Evolutionary conservation across 23 red algal species (phyloP).

Genomic region (Pyropia haitanensis): DNA sequence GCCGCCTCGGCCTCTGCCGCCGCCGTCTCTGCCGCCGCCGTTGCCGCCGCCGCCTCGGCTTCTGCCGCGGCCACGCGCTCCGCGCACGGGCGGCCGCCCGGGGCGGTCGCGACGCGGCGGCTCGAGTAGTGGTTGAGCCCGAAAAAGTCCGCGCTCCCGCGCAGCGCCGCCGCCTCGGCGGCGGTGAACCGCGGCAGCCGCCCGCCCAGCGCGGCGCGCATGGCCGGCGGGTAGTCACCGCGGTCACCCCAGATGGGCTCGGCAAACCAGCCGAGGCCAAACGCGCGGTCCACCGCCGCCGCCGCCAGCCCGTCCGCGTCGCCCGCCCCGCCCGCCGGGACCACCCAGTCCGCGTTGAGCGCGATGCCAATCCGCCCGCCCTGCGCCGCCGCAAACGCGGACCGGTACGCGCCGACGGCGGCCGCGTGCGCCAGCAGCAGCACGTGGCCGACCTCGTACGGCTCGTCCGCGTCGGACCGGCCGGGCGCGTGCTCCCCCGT

Average conservation of each 20-base stretch:
- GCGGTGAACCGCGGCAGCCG: conserved; percentile 28
- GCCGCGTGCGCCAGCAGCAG: conserved; percentile 38
- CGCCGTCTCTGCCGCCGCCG: no score
- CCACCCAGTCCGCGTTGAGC: conserved; percentile 30
- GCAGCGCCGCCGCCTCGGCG: conserved; percentile 24
- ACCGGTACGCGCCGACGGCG: conserved; percentile 37
- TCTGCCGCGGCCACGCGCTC: no score
- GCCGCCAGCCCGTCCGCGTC: conserved; percentile 9
- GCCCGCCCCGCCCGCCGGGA: conserved; percentile 3
- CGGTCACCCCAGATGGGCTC: conserved; percentile 21
- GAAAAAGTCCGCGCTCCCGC: conserved; percentile 52
- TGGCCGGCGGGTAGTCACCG: conserved; percentile 38
- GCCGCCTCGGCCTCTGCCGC: no score
- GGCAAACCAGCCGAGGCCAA: conserved; percentile 67
- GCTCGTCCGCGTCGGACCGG: conserved; percentile 5
- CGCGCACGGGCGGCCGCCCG: no score
- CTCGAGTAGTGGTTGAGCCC: conserved; percentile 62
- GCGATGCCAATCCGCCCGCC: conserved; percentile 41
- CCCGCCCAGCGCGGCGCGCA: conserved; percentile 19
- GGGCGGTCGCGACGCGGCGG: background rate
- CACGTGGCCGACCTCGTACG: conserved; percentile 42
- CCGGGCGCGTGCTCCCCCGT: conserved; percentile 50
- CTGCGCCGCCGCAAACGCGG: conserved; percentile 24
- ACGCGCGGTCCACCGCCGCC: conserved; percentile 21
- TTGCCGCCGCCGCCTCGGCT: no score